Evolutionary conservation across 306 rosid species (phyloP), one percentile per base, ranked within the genome.

Genomic region (Elaeagnus macrophylla): DNA sequence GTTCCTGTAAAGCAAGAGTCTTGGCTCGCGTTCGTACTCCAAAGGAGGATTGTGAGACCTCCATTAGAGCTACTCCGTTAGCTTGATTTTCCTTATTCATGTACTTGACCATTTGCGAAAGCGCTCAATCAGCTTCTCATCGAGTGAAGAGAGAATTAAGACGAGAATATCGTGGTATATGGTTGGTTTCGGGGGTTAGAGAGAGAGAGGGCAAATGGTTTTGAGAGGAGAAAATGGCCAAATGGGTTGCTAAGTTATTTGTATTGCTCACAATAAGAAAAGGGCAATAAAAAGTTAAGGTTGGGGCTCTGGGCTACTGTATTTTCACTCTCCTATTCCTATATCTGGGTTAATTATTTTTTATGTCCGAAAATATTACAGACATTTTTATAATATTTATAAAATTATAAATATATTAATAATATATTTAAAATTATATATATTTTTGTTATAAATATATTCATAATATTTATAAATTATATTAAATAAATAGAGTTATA

Each of bases 21-120:
- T 83, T 85, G 62, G 99, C 96, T 9, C 99, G 86, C 36, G 99
- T 91, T 20, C 94, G 78, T 35, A 91, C 99, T 12, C 99, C 96
- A 36, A 67, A 69, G 60, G 85, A 65, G 57, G 85, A 53, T 19
- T 78, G 84, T 1, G 89, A 56, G 40, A 78, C 74, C 42, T 91
- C 96, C 75, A 84, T 69, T 1, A 84, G 73, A 0, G 93, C 67
- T 8, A 82, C 59, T 37, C 87, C 85, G 10, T 77, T 79, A 1
- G 79, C 44, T 3, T 89, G 61, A 52, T 91, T 87, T 37, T 85
- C 65, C 72, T 84, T 87, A 78, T 75, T 82, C 83, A 87, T 87
- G 82, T 91, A 91, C 79, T 84, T 91, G 0, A 95, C 99, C 99
- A 91, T 91, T 46, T 47, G 15, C 37, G 46, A 15, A 10, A n/a